Base-by-base conservation (phyloP, 192 early-diverging fungal genomes). In the Coemansia sp. region DNA sequence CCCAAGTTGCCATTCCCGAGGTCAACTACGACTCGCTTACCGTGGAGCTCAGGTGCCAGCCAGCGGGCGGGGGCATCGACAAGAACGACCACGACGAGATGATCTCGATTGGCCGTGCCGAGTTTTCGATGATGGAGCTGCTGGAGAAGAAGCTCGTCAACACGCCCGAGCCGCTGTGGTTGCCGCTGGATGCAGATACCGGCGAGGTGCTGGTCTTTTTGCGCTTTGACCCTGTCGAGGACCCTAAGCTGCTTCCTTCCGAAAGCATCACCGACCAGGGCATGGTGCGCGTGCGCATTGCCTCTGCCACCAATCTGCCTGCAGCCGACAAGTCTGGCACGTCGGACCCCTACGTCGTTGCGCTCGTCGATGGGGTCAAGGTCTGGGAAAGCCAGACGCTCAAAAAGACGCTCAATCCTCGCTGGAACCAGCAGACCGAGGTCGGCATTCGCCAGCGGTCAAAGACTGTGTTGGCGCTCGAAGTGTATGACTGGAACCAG, bases 401-500 rank as follows among this genome's bases (percentile, higher is more conserved):
- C 36, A 91, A 91, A 69, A 91, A 93, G 83, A 87, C 82, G 13
- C 60, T 89, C 55, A 86, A 88, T 42, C 91, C 91, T 24, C 76
- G 81, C 16, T 92, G 84, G 69, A 85, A 91, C 68, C 86, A 91
- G 69, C 64, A 69, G 25, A 84, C 88, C 47, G 76, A 75, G n/a
- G 61, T 87, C 5, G 82, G 81, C n/a, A 81, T 93, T 57, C 65
- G 71, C 30, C 61, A 64, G 54, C 82, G 90, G 46, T 81, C 66
- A 4, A 79, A 75, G 50, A 71, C 87, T 13, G 69, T 76, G 42
- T 75, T 91, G 62, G 62, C 69, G 28, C 81, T 90, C 16, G 84
- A 89, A 35, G 78, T 90, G 10, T 93, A 75, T 62, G 91, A 93
- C 71, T 93, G 90, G 90, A 88, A 93, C 60, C 85, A 89, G 74